Base-by-base conservation (phyloP, 352 stramenopile species). In the Blastocystis sp. region DNA sequence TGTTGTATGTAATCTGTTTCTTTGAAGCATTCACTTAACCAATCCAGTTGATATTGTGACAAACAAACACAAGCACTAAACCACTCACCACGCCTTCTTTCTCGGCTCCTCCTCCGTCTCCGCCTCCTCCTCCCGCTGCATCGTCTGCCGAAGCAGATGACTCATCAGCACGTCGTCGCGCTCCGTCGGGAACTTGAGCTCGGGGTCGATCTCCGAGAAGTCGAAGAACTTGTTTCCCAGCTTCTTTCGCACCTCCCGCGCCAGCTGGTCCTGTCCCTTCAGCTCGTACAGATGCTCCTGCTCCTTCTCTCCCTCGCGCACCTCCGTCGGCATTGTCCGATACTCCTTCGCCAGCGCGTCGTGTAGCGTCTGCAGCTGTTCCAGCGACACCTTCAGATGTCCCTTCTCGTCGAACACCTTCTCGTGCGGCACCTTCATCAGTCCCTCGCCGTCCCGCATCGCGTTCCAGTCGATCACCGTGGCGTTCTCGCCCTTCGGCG, bases 1-100 rank as follows among this genome's bases (percentile, higher is more conserved):
- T n/a, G 64, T 76, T 54, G 29, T 38, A 56, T 56, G 40, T 78
- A n/a, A 29, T 54, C 24, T 78, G 67, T 78, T 78, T 57, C 14
- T 69, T 69, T 34, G 8, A 34, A 69, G n/a, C n/a, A n/a, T n/a
- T n/a, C n/a, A n/a, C n/a, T n/a, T n/a, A n/a, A n/a, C n/a, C n/a
- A n/a, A n/a, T n/a, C n/a, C n/a, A n/a, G n/a, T n/a, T n/a, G n/a
- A n/a, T n/a, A n/a, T n/a, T n/a, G n/a, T n/a, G n/a, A n/a, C n/a
- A n/a, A n/a, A n/a, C n/a, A n/a, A n/a, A n/a, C n/a, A n/a, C n/a
- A n/a, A n/a, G n/a, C n/a, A n/a, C n/a, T n/a, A 32, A 64, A 27
- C 11, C 54, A 32, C 54, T 32, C 29, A 32, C 54, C 24, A 21
- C n/a, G 16, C 54, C 54, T 64, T 29, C 54, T 64, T 29, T 64